Percentiles rank a stretch among this genome's conserved stretches.
Conservation (phyloP, 2,329 filamentous ascomycete genomes). For the Colletotrichum sidae region DNA sequence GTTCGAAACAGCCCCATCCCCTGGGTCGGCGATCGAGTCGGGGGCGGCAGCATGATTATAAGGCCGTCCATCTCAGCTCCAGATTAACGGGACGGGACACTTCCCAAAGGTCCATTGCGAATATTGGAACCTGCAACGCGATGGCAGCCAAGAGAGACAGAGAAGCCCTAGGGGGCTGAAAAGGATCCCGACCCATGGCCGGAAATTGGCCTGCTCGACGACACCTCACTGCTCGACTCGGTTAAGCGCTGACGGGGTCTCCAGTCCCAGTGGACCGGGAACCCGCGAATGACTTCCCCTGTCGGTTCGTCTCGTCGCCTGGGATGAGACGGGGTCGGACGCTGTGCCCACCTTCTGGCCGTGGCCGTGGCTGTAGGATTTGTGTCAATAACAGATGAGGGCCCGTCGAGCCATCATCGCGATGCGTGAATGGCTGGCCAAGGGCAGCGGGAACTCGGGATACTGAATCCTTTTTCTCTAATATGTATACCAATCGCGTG, state of each 20-base stretch:
- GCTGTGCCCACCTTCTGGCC: constrained; percentile 16
- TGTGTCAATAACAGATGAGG: constrained; percentile 1
- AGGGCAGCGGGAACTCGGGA: background rate
- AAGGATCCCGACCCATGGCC: constrained; percentile 10
- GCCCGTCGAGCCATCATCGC: constrained; percentile 7
- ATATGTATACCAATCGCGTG: background rate
- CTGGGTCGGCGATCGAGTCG: background rate
- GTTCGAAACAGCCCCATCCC: background rate
- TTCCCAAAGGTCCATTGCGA: background rate
- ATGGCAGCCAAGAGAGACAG: constrained; percentile 17
- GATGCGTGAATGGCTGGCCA: background rate
- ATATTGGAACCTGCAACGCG: background rate
- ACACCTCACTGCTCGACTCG: constrained; percentile 8
- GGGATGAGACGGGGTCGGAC: background rate
- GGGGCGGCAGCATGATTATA: background rate
- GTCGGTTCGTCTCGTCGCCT: background rate
- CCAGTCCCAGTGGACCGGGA: constrained; percentile 11
- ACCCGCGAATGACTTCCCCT: constrained; percentile 24
- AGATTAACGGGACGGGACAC: background rate
- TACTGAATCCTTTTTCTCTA: constrained; percentile 12
- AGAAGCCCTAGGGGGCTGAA: constrained; percentile 10
- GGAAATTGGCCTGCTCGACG: background rate
- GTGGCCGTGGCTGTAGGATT: constrained; percentile 11
- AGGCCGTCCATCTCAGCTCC: no score
- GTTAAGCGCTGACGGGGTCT: constrained; percentile 28